Evolutionary conservation across 768 basidiomycete genomes (phyloP), one percentile per base, ranked within the genome.

Genomic region (Boletus edulis): DNA sequence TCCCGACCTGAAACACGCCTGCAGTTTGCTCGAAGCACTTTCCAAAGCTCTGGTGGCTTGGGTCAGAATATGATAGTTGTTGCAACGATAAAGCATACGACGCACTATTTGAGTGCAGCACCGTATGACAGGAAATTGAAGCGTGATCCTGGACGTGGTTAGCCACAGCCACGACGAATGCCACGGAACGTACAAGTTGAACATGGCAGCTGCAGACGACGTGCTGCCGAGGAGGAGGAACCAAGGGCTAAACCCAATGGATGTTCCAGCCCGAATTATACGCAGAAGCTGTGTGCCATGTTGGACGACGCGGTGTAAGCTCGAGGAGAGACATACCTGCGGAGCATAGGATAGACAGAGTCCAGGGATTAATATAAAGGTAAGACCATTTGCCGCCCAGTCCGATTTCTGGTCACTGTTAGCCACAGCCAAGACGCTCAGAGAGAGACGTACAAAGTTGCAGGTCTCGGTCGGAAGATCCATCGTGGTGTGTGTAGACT

Each of bases 171-270:
- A 27, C 46, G 31, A 12, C 14, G 7, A 46, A 32, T 38, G 22
- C 6, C 4, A 22, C 7, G 12, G 6, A 14, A 54, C 82, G 49
- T 61, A 90, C 85, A 96, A 84, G 68, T 97, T 97, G 46, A 95
- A 75, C 81, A 94, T 81, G 1, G 81, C 89, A 0, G 91, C 85
- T 3, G 91, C 87, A 13, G 86, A 82, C 15, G 89, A 90, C 0
- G 89, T 91, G 58, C 86, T 87, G 8, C 97, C 97, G 0, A 98
- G 82, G 7, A 98, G 76, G 34, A 98, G 75, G 65, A 91, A 98
- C 81, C 89, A 87, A 17, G 95, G 93, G 57, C 90, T 94, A 59
- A 98, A 85, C 0, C 97, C 97, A 61, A 95, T 86, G 0, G 89
- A 93, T 0, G 93, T 87, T 38, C 83, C 79, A 22, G 84, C 78